phyloP scores from a whole-genome alignment of 2,329 filamentous ascomycete genomes.

The Beauveria sp. region DNA sequence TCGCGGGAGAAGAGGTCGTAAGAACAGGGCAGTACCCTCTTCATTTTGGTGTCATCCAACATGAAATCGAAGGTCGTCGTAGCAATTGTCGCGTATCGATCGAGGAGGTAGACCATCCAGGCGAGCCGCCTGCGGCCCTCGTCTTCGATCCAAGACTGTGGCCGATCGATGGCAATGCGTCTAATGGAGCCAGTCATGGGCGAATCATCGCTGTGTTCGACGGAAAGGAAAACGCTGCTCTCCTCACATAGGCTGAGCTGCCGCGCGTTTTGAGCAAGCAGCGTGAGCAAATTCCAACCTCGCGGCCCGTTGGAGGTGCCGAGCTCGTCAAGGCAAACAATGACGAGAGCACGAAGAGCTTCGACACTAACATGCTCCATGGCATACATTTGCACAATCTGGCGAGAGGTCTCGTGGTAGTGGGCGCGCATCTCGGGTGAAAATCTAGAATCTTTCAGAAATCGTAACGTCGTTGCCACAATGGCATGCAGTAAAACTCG shows the following conservation, averaged over 20 bases:
- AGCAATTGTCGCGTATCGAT: constrained; percentile 35
- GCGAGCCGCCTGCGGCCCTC: constrained; percentile 33
- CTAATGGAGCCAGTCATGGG: constrained; percentile 28
- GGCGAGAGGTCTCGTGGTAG: constrained; percentile 31
- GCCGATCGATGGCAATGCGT: constrained; percentile 26
- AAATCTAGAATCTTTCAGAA: constrained; percentile 31
- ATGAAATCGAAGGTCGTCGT: constrained; percentile 34
- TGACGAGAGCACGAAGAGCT: constrained; percentile 32
- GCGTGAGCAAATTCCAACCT: constrained; percentile 33
- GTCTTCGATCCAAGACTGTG: constrained; percentile 37
- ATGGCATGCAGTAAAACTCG: constrained; percentile 36
- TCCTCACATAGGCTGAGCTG: constrained; percentile 34
- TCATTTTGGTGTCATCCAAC: constrained; percentile 31
- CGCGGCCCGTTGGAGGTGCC: constrained; percentile 35
- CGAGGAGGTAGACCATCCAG: constrained; percentile 39
- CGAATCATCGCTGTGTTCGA: constrained; percentile 22
- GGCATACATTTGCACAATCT: constrained; percentile 33
- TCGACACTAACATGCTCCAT: constrained; percentile 33
- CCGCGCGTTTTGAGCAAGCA: constrained; percentile 30
- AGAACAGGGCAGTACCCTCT: constrained; percentile 33
- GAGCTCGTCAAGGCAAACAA: constrained; percentile 33
- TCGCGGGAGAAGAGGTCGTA: constrained; percentile 38
- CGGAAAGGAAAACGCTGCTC: constrained; percentile 28
- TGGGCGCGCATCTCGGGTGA: constrained; percentile 29
- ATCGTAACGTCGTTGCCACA: constrained; percentile 34